Base-by-base conservation (phyloP, 805 yeast species). In the Wickerhamiella kazuoi region DNA sequence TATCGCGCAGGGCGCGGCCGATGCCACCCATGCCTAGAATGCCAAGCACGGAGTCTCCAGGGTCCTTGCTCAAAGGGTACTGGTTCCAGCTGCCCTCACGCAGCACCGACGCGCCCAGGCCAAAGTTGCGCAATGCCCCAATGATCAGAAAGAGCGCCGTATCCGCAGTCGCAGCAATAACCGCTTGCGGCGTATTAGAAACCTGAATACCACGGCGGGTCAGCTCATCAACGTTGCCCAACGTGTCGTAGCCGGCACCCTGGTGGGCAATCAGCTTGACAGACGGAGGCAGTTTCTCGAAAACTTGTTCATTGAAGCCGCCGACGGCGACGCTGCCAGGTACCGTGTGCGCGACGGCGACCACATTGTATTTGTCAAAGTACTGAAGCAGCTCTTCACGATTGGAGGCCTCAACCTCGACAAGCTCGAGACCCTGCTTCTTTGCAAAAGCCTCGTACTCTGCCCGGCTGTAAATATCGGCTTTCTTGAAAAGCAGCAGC, bases 1-100 rank as follows among this genome's bases (percentile, higher is more conserved):
- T 62, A 50, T 69, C 71, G 28, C 73, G 65, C 41, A 72, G 62
- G 9, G 70, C 67, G 21, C 71, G 61, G 37, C 79, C 79, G 53
- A 73, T 71, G 6, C 77, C 77, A 5, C 79, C 79, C 65, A 74
- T 61, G 2, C 79, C 79, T 30, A 72, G 56, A 39, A 73, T 70
- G 3, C 79, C 79, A 16, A 73, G 63, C 4, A 62, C 62, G 48
- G 64, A 64, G 21, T 67, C 68, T 42, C 63, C 63, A 24, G 76
- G 75, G 41, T 65, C 69, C 37, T 55, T 58, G 23, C 75, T 77
- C 17, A 63, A 46, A 2, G 60, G 60, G 2, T 62, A 60, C 3
- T 62, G 66, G 9, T 57, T 64, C 35, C 54, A 46, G 33, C 62
- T 52, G 33, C 76, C 76, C 28, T 56, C 52, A 4, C 62, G 53